These are phyloP conservation scores for Gnaphalium uliginosum DNA, from an alignment of 129 eudicot species.

Conservation along the genomic window DNA sequence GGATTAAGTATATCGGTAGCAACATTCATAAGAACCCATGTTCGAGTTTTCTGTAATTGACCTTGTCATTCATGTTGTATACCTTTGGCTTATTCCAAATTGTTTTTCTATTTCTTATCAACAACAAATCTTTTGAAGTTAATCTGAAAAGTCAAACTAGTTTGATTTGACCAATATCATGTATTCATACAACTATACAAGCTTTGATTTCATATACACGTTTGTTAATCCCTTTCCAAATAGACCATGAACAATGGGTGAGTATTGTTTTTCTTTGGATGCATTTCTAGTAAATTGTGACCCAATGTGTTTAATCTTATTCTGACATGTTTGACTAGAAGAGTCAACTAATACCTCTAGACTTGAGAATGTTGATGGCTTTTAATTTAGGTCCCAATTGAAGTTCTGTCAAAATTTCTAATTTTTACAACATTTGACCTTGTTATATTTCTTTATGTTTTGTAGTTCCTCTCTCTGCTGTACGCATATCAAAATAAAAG, in stretches of 20 bases:
- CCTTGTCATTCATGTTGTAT: constrained; percentile 29
- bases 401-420: neutral
- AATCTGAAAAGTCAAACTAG: constrained; percentile 1
- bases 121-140: neutral
- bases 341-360: neutral
- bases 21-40: constrained; percentile 58
- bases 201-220: neutral
- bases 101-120: constrained; percentile 4
- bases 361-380: constrained; percentile 5
- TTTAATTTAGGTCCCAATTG: neutral
- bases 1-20: constrained; percentile 64
- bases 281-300: neutral
- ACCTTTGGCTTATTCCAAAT: neutral
- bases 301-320: neutral
- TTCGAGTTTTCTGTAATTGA: constrained; percentile 67
- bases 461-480: neutral
- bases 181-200: neutral
- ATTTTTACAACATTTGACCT: neutral
- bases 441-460: neutral
- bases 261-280: neutral
- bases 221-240: neutral
- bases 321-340: neutral
- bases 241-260: neutral
- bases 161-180: constrained; percentile 10
- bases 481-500: neutral